A percentile compares a stretch with the other conserved stretches of the same genome.
Evolutionary conservation across 2,329 filamentous ascomycete genomes (phyloP).

Genomic region (Aspergillus novofumigatus): DNA sequence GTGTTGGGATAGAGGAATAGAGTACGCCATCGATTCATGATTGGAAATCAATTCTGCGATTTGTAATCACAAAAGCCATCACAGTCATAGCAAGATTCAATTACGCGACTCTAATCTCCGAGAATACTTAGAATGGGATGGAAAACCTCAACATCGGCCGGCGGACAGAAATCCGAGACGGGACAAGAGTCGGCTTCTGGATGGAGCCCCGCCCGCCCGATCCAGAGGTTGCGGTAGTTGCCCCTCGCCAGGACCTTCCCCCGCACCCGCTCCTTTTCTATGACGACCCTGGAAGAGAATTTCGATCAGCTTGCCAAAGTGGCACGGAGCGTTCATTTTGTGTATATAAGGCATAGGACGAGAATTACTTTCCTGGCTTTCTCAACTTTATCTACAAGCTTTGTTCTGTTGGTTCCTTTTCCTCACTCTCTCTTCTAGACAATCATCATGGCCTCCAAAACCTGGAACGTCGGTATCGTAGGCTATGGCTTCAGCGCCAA

Average conservation of each 20-base stretch:
- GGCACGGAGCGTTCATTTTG: not conserved
- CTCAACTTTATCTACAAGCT: not conserved
- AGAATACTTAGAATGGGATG: not conserved
- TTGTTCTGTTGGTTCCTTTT: not conserved
- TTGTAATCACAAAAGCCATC: not conserved
- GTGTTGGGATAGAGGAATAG: constrained; percentile 23
- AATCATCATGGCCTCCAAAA: constrained; percentile 39
- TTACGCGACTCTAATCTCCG: not conserved
- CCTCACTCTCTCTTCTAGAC: not conserved
- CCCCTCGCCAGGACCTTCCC: constrained; percentile 35
- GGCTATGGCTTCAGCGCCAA: constrained; percentile 66
- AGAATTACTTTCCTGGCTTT: not conserved
- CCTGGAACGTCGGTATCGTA: constrained; percentile 55
- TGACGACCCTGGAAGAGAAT: not conserved
- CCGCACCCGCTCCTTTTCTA: constrained; percentile 17
- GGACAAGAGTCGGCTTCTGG: constrained; percentile 54
- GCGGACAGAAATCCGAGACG: constrained; percentile 7
- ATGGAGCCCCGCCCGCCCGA: constrained; percentile 18
- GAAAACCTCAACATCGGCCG: constrained; percentile 3
- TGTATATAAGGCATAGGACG: not conserved
- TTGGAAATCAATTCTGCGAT: constrained; percentile 7
- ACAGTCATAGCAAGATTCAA: not conserved
- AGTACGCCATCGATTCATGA: constrained; percentile 4
- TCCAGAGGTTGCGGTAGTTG: constrained; percentile 31
- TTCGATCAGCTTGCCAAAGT: not conserved